These are phyloP conservation scores for Fusarium abutilonis DNA, from an alignment of 2,329 filamentous ascomycete species.

Conservation along the genomic window DNA sequence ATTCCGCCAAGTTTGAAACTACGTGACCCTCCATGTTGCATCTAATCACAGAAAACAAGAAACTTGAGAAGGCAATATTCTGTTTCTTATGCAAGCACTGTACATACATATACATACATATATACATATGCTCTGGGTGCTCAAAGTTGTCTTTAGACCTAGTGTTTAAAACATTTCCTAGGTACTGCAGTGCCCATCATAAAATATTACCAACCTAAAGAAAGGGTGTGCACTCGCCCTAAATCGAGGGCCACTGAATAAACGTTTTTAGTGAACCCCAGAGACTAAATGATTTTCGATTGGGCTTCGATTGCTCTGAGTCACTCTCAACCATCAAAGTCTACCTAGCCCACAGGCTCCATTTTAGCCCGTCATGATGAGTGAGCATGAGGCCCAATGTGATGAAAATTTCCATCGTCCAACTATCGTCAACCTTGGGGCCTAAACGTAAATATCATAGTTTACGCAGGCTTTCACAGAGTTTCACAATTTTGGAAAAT, in stretches of 20 bases:
- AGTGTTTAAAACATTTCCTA: too few species aligned
- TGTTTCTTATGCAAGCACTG: too few species aligned
- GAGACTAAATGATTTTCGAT: slow-evolving; percentile 25
- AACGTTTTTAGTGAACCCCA: slow-evolving; percentile 27
- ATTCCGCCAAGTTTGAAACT: background rate
- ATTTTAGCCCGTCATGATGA: slow-evolving; percentile 43
- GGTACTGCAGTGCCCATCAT: too few species aligned
- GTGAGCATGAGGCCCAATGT: slow-evolving; percentile 41
- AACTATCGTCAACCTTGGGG: slow-evolving; percentile 33
- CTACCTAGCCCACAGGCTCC: slow-evolving; percentile 32
- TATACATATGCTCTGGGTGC: background rate
- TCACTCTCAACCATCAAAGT: slow-evolving; percentile 37
- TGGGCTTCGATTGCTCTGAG: slow-evolving; percentile 33
- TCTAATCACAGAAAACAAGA: too few species aligned
- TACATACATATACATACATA: background rate
- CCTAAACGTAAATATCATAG: slow-evolving; percentile 22
- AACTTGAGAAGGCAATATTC: too few species aligned
- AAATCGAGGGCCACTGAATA: slow-evolving; percentile 23
- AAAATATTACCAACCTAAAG: too few species aligned
- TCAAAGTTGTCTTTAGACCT: too few species aligned
- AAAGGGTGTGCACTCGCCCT: background rate
- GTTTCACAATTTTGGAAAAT: background rate
- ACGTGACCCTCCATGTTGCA: background rate
- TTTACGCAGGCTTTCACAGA: slow-evolving; percentile 7
- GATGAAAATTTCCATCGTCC: slow-evolving; percentile 45